Evolutionary conservation across 345 rosid species (phyloP), one percentile per base, ranked within the genome.

Genomic region (Capsella bursapastoris): DNA sequence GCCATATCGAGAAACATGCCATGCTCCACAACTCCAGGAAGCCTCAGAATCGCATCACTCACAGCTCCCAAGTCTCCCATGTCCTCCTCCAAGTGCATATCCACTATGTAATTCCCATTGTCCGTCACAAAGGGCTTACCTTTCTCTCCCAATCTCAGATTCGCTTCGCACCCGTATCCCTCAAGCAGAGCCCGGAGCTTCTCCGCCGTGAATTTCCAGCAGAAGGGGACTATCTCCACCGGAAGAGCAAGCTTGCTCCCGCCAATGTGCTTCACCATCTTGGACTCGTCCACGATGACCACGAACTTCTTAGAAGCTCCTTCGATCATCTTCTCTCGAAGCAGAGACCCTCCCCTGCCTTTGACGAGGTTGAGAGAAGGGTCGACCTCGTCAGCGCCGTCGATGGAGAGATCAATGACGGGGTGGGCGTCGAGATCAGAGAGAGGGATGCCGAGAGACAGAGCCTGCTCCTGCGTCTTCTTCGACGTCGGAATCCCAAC

Each of bases 351-450:
- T 16, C 99, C 99, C 15, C 97, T 81, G 4, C 97, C 99, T 64
- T 95, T 95, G 6, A 90, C 99, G 44, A 95, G 80, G 65, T 95
- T 90, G 67, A 95, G 88, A 41, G 38, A 49, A 3, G 89, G 84
- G 78, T 92, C 99, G 14, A 95, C 97, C 84, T 95, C 99, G 35
- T 95, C 99, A 4, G 99, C 99, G 8, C 99, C 99, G 79, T 95
- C 99, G 52, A 95, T 95, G 5, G 97, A 93, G 68, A 95, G 81
- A 69, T 95, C 97, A 51, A 95, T 67, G 64, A 57, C 68, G 6
- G 96, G 94, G 43, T 88, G 88, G 5, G 84, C 72, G 53, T 92
- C 92, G 70, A 95, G 91, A 68, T 89, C 94, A 25, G 97, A 84
- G 8, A 95, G 75, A 6, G 97, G 99, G 56, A 95, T 95, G 0